Conservation (phyloP, 2,329 filamentous ascomycete species). For the Clarireedia homoeocarpa region DNA sequence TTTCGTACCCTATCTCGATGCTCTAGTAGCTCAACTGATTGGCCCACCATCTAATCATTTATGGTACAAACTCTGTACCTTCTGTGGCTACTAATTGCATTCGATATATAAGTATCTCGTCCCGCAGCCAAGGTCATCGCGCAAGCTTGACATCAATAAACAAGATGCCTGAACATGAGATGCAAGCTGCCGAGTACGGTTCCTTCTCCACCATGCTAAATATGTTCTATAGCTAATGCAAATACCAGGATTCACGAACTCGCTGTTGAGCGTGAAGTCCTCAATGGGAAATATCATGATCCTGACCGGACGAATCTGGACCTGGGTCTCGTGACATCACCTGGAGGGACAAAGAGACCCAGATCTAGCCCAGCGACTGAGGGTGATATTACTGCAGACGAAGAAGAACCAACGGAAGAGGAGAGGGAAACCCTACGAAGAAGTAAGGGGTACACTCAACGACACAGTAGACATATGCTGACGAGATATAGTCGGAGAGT, state of each 20-base stretch:
- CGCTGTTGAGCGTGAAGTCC: neutral
- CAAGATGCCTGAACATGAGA: neutral
- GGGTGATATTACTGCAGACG: neutral
- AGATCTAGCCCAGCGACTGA: neutral
- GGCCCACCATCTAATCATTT: no score
- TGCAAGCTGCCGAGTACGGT: neutral
- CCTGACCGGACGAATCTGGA: neutral
- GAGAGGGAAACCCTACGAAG: neutral
- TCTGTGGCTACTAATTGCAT: no score
- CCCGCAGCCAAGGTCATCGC: no score
- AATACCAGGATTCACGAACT: neutral
- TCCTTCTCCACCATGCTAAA: neutral
- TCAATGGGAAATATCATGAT: neutral
- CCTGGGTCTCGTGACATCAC: neutral
- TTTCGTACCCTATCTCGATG: no score
- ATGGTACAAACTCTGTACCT: no score
- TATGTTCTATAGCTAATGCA: neutral
- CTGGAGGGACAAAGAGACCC: neutral
- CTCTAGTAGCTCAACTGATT: no score
- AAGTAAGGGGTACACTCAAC: neutral
- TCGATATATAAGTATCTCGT: no score
- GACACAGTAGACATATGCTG: neutral
- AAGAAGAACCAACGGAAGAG: neutral
- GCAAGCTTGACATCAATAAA: no score
- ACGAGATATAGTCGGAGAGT: conserved; percentile 1